Base-by-base conservation (phyloP, 768 basidiomycete genomes). In the Tremella yokohamensis region DNA sequence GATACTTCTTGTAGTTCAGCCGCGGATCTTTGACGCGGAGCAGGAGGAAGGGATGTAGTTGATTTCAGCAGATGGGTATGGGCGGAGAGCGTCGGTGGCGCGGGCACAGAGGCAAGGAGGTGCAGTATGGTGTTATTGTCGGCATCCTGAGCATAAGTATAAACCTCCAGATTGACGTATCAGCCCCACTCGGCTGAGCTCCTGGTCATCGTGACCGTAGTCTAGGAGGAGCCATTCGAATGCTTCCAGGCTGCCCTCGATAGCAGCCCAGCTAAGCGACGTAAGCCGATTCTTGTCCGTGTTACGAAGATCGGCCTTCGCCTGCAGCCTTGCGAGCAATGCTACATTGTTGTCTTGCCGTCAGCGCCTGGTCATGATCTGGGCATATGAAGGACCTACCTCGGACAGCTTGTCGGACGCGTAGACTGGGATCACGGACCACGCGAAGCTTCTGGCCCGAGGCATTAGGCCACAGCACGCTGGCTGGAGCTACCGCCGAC, bases 71-170 rank as follows among this genome's bases (percentile, higher is more conserved):
- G 58, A 38, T 61, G 58, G 8, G 58, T 48, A 40, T 62, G 56
- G 13, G 63, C 62, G 0, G 60, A 57, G 44, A 61, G 48, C 11
- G 60, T 49, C 18, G 61, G 56, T 12, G 54, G 54, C 6, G 87
- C 84, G 52, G 83, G 86, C 42, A 87, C 80, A 65, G 90, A 89
- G 22, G 92, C 90, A n/a, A 97, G 83, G 11, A 94, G 81, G 80
- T 92, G 90, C 48, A 96, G 84, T 47, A 96, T 87, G 0, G 92
- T 96, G 73, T 92, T 92, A 69, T 88, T 88, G 71, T 94, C 91
- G 6, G 84, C 83, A 74, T 97, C 93, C 93, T 96, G 22, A 4
- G 38, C 12, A 37, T 55, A n/a, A 57, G 56, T 20, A 12, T 38
- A 54, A 29, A 11, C 18, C 12, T 29, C 22, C 11, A 19, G 51